These are phyloP conservation scores for Thermothelomyces thermophilus DNA, from an alignment of 2,329 filamentous ascomycete genomes.

Conservation along the genomic window DNA sequence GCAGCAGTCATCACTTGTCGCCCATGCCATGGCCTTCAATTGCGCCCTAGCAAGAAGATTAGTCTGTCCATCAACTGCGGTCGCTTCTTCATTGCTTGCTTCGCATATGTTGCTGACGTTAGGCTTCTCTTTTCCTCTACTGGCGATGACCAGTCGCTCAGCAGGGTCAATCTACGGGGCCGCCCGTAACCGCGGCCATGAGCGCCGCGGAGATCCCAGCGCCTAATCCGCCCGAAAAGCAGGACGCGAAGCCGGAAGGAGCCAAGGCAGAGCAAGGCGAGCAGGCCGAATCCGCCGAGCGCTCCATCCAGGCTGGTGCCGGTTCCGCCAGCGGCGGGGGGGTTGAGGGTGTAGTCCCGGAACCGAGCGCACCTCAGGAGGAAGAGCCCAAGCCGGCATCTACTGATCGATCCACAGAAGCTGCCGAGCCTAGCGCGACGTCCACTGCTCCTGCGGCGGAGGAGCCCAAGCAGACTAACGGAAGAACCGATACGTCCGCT, in stretches of 20 bases:
- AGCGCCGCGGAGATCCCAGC: constrained; percentile 10
- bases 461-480: constrained; percentile 1
- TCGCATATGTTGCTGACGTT: background rate
- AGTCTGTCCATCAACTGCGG: background rate
- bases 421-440: constrained; percentile 2
- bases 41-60: background rate
- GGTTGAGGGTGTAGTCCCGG: background rate
- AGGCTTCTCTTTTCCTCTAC: background rate
- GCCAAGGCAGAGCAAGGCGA: background rate
- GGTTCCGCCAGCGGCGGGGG: background rate
- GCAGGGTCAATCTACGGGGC: constrained; percentile 3
- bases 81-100: background rate
- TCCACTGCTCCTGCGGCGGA: background rate
- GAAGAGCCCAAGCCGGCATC: background rate
- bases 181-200: constrained; percentile 7
- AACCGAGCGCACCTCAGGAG: background rate
- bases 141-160: constrained; percentile 5
- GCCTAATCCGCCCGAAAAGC: constrained; percentile 2
- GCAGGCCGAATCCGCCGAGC: background rate
- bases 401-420: background rate
- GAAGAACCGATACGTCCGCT: constrained; percentile 1
- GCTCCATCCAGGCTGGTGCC: background rate
- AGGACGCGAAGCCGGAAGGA: background rate
- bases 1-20: background rate
- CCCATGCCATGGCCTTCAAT: background rate